Conservation (phyloP, 345 rosid species). For the Durio zibethinus region DNA sequence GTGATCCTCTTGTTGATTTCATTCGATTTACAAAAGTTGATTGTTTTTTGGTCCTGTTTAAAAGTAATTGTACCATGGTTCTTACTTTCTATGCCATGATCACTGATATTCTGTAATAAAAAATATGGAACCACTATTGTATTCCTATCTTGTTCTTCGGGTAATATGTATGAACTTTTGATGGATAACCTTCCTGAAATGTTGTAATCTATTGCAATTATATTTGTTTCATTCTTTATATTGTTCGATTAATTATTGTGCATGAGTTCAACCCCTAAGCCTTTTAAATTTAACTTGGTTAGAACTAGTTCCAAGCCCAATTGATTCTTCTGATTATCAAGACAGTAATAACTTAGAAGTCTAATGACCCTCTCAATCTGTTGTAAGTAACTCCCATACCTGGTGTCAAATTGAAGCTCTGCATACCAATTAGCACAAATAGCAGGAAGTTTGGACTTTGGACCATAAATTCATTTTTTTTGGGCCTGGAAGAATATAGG, state of each 20-base stretch:
- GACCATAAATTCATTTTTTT: not conserved
- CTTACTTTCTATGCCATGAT: not conserved
- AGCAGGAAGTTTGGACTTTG: not conserved
- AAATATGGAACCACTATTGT: not conserved
- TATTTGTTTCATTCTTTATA: no score
- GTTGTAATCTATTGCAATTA: not conserved
- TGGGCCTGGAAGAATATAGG: not conserved
- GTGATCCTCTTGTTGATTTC: not conserved
- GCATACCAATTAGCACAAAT: not conserved
- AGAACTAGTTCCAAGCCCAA: no score
- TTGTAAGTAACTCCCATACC: no score
- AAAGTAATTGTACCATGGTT: not conserved
- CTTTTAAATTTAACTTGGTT: no score
- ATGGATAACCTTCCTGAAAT: not conserved
- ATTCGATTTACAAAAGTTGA: not conserved
- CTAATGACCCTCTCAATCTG: no score
- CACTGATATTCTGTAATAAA: not conserved
- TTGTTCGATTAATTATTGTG: not conserved
- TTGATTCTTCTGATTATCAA: no score
- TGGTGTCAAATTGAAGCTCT: no score
- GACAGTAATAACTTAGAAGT: no score
- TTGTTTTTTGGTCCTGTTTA: not conserved
- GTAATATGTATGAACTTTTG: not conserved
- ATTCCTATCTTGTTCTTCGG: not conserved
- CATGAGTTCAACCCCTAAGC: no score